These are phyloP conservation scores for Candida loeiensis DNA, from an alignment of 805 yeast species.

Conservation along the genomic window DNA sequence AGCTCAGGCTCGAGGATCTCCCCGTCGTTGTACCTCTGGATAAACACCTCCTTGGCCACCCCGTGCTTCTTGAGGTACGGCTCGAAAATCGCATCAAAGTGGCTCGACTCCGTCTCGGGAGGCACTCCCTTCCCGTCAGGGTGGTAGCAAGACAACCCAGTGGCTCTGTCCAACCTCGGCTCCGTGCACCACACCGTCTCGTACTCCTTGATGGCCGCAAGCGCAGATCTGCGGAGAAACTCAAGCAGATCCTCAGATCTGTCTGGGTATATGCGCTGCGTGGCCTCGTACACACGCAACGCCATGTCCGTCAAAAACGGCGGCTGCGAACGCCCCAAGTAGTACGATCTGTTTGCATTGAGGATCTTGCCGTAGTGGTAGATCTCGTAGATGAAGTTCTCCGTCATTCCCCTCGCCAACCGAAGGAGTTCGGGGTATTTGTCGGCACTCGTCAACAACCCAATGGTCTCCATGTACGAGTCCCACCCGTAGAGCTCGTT, in stretches of 20 bases:
- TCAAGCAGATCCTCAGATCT: slow-evolving; percentile 42
- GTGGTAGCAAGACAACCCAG: slow-evolving; percentile 86
- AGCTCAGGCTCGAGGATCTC: slow-evolving; percentile 69
- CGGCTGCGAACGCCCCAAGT: slow-evolving; percentile 90
- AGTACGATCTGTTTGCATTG: slow-evolving; percentile 91
- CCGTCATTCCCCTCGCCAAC: slow-evolving; percentile 85
- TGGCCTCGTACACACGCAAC: slow-evolving; percentile 57
- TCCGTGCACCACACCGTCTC: slow-evolving; percentile 68
- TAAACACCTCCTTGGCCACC: slow-evolving; percentile 57
- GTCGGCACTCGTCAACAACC: slow-evolving; percentile 59
- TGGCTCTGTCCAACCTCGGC: slow-evolving; percentile 68
- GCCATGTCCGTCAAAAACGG: slow-evolving; percentile 96
- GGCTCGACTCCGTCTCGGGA: slow-evolving; percentile 92
- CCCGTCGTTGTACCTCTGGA: slow-evolving; percentile 60
- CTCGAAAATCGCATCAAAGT: slow-evolving; percentile 66
- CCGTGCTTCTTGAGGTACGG: slow-evolving; percentile 67
- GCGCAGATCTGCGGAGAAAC: slow-evolving; percentile 59
- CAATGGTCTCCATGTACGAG: slow-evolving; percentile 87
- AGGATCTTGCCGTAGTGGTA: slow-evolving; percentile 86
- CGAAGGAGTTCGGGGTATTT: slow-evolving; percentile 46
- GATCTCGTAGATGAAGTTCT: slow-evolving; percentile 87
- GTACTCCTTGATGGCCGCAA: slow-evolving; percentile 86
- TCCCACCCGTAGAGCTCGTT: slow-evolving; percentile 99
- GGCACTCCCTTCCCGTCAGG: slow-evolving; percentile 94
- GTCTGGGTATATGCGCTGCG: slow-evolving; percentile 45